Evolutionary conservation across 495 filamentous ascomycete genomes (phyloP).

Genomic region (Sporormia fimetaria): DNA sequence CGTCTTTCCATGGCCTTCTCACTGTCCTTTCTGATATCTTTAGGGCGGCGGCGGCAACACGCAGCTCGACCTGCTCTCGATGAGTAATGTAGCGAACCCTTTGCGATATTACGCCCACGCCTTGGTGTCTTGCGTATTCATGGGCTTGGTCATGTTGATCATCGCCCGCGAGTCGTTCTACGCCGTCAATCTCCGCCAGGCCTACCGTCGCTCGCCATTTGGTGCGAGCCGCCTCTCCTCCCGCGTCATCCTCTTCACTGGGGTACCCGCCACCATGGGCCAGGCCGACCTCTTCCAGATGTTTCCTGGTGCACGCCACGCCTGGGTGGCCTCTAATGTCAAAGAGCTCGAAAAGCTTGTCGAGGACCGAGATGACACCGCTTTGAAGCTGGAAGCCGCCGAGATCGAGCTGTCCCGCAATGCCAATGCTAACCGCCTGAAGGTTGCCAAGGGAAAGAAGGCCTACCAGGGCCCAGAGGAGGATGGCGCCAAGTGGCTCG

Average conservation of each 20-base stretch:
- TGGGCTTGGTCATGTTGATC: slow-evolving; percentile 77
- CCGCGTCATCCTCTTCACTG: slow-evolving; percentile 82
- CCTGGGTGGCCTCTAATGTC: slow-evolving; percentile 78
- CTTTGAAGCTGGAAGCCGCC: slow-evolving; percentile 76
- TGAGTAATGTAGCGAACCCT: slow-evolving; percentile 53
- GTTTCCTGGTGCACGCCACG: slow-evolving; percentile 66
- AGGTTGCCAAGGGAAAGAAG: slow-evolving; percentile 56
- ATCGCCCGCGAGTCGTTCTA: slow-evolving; percentile 86
- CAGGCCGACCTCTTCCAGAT: slow-evolving; percentile 62
- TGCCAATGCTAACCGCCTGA: slow-evolving; percentile 67
- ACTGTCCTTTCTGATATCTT: neutral
- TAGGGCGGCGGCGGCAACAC: slow-evolving; percentile 40
- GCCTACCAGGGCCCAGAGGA: slow-evolving; percentile 41
- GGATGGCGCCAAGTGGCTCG: slow-evolving; percentile 42
- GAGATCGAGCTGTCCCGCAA: slow-evolving; percentile 78
- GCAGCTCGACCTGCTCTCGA: slow-evolving; percentile 69
- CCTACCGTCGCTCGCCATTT: slow-evolving; percentile 77
- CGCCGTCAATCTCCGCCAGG: slow-evolving; percentile 93
- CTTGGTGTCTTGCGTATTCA: slow-evolving; percentile 57
- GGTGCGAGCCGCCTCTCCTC: slow-evolving; percentile 87
- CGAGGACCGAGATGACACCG: slow-evolving; percentile 69
- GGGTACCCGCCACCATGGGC: slow-evolving; percentile 70
- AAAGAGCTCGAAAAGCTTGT: slow-evolving; percentile 75
- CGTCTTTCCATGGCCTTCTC: neutral
- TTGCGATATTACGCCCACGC: slow-evolving; percentile 69